A percentile compares a stretch with the other conserved stretches of the same genome.
These are phyloP conservation scores for Neurospora sp. DNA, from an alignment of 495 filamentous ascomycete genomes.

Conservation along the genomic window DNA sequence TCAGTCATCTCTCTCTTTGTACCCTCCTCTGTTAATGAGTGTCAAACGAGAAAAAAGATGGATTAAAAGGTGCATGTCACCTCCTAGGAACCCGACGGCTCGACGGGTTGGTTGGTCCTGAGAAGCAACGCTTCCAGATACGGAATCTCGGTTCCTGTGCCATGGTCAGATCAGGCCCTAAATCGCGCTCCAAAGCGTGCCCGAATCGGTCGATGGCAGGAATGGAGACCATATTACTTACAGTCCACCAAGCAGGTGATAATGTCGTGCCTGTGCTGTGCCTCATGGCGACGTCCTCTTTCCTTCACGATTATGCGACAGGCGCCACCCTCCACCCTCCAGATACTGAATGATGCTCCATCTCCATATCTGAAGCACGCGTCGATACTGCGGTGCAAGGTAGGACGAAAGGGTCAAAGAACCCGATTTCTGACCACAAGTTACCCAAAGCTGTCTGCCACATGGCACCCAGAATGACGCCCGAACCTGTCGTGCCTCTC, in stretches of 20 bases:
- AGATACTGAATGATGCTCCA: background rate
- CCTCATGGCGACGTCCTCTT: background rate
- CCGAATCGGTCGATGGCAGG: background rate
- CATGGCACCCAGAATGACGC: slow-evolving; percentile 2
- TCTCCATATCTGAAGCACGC: slow-evolving; percentile 7
- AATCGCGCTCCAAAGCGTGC: background rate
- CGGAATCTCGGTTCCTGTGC: background rate
- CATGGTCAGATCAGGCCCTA: background rate
- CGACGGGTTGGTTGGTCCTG: background rate
- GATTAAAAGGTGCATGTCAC: background rate
- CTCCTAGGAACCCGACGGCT: background rate
- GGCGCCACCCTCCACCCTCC: background rate
- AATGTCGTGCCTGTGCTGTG: background rate
- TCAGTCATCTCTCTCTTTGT: background rate
- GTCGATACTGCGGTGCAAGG: slow-evolving; percentile 8
- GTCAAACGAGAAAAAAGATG: background rate
- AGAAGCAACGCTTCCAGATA: background rate
- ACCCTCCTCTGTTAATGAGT: background rate
- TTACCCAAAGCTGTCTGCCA: background rate
- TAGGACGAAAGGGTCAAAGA: slow-evolving; percentile 3
- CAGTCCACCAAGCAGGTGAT: background rate
- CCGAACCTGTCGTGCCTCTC: background rate
- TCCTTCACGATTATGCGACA: background rate
- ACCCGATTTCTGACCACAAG: slow-evolving; percentile 4
- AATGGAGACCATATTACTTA: background rate